Evolutionary conservation across 2,329 filamentous ascomycete species (phyloP).

Genomic region (Leptographium procerum): DNA sequence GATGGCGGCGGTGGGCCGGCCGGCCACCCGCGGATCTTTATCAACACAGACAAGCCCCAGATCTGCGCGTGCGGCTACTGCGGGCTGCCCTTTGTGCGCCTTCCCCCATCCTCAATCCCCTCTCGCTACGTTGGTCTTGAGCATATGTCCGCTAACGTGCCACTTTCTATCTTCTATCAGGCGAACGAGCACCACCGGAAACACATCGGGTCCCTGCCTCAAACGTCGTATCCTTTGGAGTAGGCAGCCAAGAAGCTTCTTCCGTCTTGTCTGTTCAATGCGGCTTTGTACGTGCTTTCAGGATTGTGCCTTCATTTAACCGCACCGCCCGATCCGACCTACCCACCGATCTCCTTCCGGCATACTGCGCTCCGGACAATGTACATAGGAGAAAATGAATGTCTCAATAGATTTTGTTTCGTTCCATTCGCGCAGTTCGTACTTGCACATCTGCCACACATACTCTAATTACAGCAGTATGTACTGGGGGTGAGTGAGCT

Average conservation of each 20-base stretch:
- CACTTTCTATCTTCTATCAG: conserved; percentile 30
- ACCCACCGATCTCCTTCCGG: background rate
- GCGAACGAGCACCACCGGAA: conserved; percentile 82
- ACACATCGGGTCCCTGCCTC: conserved; percentile 70
- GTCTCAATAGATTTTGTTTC: background rate
- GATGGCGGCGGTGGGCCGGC: conserved; percentile 85
- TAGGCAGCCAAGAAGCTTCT: background rate
- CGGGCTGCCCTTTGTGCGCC: conserved; percentile 77
- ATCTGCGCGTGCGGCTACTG: conserved; percentile 85
- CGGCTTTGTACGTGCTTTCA: background rate
- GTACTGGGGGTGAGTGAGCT: background rate
- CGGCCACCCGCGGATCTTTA: conserved; percentile 88
- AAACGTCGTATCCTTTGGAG: conserved; percentile 68
- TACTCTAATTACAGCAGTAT: background rate
- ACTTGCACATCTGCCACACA: background rate
- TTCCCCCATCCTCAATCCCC: background rate
- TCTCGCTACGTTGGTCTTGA: background rate
- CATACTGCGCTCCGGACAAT: background rate
- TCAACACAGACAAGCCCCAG: conserved; percentile 96
- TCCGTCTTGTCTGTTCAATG: too few relatives aligned
- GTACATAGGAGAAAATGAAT: conserved; percentile 1
- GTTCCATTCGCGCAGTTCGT: background rate
- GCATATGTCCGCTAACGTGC: background rate
- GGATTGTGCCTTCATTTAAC: background rate
- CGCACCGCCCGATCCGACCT: too few relatives aligned